Evolutionary conservation across 2,329 filamentous ascomycete species (phyloP).

Genomic region (Colletotrichum tropicale): DNA sequence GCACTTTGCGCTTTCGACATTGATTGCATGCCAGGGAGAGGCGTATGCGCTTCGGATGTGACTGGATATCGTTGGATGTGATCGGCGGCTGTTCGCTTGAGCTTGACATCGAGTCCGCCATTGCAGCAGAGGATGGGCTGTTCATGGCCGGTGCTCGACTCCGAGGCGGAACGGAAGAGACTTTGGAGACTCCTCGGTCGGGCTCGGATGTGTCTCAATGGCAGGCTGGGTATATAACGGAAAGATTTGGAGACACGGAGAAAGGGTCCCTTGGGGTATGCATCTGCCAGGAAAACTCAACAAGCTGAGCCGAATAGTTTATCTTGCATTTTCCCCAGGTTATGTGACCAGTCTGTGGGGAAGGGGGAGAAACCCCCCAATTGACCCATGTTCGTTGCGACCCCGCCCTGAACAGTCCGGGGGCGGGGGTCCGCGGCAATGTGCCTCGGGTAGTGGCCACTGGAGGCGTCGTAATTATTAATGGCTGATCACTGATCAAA

Average conservation of each 20-base stretch:
- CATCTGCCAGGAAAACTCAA: background rate
- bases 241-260: background rate
- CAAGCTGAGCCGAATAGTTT: background rate
- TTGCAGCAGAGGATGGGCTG: background rate
- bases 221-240: constrained; percentile 1
- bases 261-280: background rate
- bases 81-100: background rate
- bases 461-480: background rate
- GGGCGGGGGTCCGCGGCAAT: constrained; percentile 3
- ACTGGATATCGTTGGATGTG: background rate
- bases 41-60: constrained; percentile 22
- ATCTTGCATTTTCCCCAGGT: background rate
- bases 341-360: background rate
- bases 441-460: background rate
- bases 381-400: background rate
- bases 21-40: constrained; percentile 27
- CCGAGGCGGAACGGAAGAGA: background rate
- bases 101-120: background rate
- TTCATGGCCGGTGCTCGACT: background rate
- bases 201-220: background rate
- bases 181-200: background rate
- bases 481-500: background rate
- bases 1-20: constrained; percentile 31
- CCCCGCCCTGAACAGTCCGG: constrained; percentile 1
- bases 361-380: background rate